These are phyloP conservation scores for Punctularia strigosozonata DNA, from an alignment of 768 basidiomycete genomes.

Conservation along the genomic window DNA sequence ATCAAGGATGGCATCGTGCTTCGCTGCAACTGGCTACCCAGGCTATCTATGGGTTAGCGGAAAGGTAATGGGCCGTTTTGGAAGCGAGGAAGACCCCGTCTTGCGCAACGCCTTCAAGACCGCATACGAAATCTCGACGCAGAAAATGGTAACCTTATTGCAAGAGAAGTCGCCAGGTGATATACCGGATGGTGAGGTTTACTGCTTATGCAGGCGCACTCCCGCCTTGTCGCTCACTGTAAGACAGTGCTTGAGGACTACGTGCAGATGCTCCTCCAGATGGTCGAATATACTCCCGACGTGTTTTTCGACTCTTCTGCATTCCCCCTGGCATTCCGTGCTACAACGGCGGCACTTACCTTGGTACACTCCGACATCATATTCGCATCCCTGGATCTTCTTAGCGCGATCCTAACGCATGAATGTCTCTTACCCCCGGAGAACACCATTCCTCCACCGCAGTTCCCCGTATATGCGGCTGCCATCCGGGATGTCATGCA, in stretches of 20 bases:
- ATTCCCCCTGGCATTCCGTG: constrained; percentile 70
- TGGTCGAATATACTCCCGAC: constrained; percentile 58
- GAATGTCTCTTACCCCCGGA: constrained; percentile 44
- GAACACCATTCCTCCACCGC: constrained; percentile 36
- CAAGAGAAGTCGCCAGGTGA: constrained; percentile 57
- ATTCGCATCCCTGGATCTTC: constrained; percentile 71
- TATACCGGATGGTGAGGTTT: constrained; percentile 75
- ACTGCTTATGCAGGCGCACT: neutral
- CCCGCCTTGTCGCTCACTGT: neutral
- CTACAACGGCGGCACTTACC: constrained; percentile 66
- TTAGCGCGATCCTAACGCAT: constrained; percentile 66
- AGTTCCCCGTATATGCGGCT: constrained; percentile 48
- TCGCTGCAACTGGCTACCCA: constrained; percentile 71
- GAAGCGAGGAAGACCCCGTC: constrained; percentile 43
- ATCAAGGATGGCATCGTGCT: constrained; percentile 63
- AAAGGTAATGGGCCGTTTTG: constrained; percentile 73
- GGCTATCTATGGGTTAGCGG: constrained; percentile 93
- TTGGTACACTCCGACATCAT: constrained; percentile 76
- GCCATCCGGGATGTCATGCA: constrained; percentile 51
- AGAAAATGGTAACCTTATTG: constrained; percentile 55
- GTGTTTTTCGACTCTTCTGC: constrained; percentile 68
- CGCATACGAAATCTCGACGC: constrained; percentile 67
- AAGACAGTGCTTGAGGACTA: constrained; percentile 90
- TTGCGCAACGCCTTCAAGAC: constrained; percentile 47
- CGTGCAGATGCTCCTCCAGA: constrained; percentile 62